Evolutionary conservation across 2,329 filamentous ascomycete species (phyloP), one percentile per base, ranked within the genome.

Genomic region (Alternaria gansuensis): DNA sequence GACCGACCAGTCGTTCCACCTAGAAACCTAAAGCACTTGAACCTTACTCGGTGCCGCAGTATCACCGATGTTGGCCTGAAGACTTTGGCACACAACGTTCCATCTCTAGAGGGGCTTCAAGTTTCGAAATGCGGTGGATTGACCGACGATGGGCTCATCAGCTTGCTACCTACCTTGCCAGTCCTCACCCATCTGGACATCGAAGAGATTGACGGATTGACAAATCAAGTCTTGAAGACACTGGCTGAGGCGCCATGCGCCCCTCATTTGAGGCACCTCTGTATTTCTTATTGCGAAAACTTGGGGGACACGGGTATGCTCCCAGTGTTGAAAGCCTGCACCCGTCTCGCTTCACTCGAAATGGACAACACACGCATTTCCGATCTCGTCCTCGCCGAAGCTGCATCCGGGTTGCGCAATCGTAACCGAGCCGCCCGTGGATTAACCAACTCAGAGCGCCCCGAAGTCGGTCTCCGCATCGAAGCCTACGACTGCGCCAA

Each of bases 301-400:
- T 78, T 99, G 2, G 88, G 92, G 24, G 95, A 98, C 73, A 80
- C 83, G 0, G 94, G 94, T 55, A 90, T 97, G 85, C 82, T 97
- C 0, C 90, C 91, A 0, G 82, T 97, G 2, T 82, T 98, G 66
- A 91, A 92, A 71, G 85, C 84, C 29, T 96, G 93, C 76, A 83
- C 84, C 0, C 83, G 80, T 13, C 83, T 98, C 13, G 82, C 83
- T 46, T 91, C 84, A 29, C 80, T 96, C 13, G 91, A 96, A 51
- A 88, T 98, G 83, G 95, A 99, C 80, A 98, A 98, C 76, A 98
- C 94, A 0, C 88, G 91, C 45, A 88, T 97, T 63, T 94, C 92
- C 14, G 92, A 98, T 71, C 85, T 97, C 2, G 88, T 91, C 4
- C 86, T 98, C 9, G 86, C 89, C 56, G 94, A 97, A 81, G 92